These are phyloP conservation scores for Pyrus bretschneideri DNA, from an alignment of 306 rosid species.

Conservation along the genomic window DNA sequence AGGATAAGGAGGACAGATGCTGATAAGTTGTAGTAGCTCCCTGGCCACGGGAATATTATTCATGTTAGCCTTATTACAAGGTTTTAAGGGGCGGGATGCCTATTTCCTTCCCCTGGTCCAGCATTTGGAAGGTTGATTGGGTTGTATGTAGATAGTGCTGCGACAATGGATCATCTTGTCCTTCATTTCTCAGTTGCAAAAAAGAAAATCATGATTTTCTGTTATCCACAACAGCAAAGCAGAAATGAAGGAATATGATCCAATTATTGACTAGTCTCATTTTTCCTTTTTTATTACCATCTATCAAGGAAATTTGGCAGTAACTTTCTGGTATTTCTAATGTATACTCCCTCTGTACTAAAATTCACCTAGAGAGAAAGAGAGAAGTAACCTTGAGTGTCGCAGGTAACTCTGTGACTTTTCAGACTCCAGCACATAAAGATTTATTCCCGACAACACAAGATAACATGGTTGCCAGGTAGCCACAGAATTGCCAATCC, in stretches of 20 bases:
- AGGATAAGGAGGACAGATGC: neutral
- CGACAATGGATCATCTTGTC: neutral
- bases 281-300: neutral
- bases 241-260: neutral
- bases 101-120: neutral
- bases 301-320: neutral
- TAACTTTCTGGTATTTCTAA: neutral
- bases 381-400: constrained; percentile 7
- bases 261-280: neutral
- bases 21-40: neutral
- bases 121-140: neutral
- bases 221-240: neutral
- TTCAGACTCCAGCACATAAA: constrained; percentile 66
- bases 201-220: neutral
- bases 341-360: neutral
- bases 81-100: neutral
- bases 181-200: neutral
- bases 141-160: neutral
- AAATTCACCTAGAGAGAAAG: neutral
- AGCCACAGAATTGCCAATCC: constrained; percentile 92
- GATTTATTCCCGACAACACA: constrained; percentile 67
- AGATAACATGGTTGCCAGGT: constrained; percentile 89
- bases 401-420: constrained; percentile 75
- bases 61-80: neutral
- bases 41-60: neutral